Conservation (phyloP, 208 protist species). For the Novymonas esmeraldas region DNA sequence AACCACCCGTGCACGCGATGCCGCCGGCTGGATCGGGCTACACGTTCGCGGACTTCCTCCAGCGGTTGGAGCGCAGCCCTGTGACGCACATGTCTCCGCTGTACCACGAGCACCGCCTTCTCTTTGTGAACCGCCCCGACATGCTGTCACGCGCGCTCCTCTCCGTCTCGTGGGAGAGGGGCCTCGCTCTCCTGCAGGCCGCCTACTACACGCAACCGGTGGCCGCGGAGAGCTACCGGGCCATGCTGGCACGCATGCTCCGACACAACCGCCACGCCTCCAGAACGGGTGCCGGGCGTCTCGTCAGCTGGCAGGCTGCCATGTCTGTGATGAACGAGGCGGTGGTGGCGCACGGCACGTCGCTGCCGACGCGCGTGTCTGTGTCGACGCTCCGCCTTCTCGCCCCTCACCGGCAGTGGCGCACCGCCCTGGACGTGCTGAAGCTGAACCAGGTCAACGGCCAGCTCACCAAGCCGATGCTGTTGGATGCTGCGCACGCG, state of each 20-base stretch:
- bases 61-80: conserved; percentile 80
- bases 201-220: conserved; percentile 81
- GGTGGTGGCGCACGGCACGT: conserved; percentile 58
- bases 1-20: conserved; percentile 40
- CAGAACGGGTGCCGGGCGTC: conserved; percentile 21
- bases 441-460: conserved; percentile 67
- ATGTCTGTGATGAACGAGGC: conserved; percentile 71
- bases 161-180: conserved; percentile 74
- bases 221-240: conserved; percentile 56
- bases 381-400: conserved; percentile 75
- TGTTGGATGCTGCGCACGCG: conserved; percentile 66
- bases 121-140: conserved; percentile 82
- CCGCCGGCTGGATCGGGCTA: conserved; percentile 60
- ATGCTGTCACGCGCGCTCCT: conserved; percentile 70
- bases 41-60: conserved; percentile 86
- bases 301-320: conserved; percentile 69
- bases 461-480: conserved; percentile 74
- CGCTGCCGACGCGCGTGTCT: conserved; percentile 59
- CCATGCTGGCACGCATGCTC: conserved; percentile 81
- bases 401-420: conserved; percentile 68
- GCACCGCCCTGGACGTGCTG: conserved; percentile 54
- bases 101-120: conserved; percentile 72
- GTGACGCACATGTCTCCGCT: conserved; percentile 69
- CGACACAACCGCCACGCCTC: conserved; percentile 71
- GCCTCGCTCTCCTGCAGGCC: conserved; percentile 56